phyloP scores from a whole-genome alignment of 2,329 filamentous ascomycete species.

The Aspergillus persii region DNA sequence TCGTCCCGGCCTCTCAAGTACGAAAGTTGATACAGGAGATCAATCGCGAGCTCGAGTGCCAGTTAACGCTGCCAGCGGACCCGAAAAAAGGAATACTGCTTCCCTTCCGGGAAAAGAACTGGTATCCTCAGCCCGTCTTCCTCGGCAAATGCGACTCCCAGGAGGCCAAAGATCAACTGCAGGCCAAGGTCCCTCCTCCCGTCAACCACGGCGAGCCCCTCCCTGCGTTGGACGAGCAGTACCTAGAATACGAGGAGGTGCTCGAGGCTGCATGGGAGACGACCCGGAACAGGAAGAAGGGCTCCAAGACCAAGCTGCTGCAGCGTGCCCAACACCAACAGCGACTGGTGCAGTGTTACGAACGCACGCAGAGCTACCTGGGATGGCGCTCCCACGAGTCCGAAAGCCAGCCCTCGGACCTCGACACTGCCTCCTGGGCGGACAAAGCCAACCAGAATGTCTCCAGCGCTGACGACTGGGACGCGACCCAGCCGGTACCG shows the following conservation, averaged over 20 bases:
- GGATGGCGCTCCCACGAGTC: slow-evolving; percentile 57
- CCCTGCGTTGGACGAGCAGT: slow-evolving; percentile 10
- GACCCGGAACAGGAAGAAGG: slow-evolving; percentile 51
- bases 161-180: slow-evolving; percentile 40
- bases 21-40: slow-evolving; percentile 62
- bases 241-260: slow-evolving; percentile 39
- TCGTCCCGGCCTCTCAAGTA: slow-evolving; percentile 68
- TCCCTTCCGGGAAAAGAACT: slow-evolving; percentile 55
- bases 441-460: slow-evolving; percentile 2
- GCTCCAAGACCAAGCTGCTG: slow-evolving; percentile 48
- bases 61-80: slow-evolving; percentile 58
- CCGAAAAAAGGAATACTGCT: slow-evolving; percentile 58
- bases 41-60: slow-evolving; percentile 53
- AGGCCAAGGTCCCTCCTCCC: slow-evolving; percentile 31
- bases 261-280: slow-evolving; percentile 53
- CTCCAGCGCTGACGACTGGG: slow-evolving; percentile 33
- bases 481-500: slow-evolving; percentile 47
- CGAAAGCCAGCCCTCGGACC: not conserved
- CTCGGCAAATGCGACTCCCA: slow-evolving; percentile 57
- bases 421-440: slow-evolving; percentile 8
- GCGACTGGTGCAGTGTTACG: slow-evolving; percentile 55
- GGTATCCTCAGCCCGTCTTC: slow-evolving; percentile 65
- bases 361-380: slow-evolving; percentile 67
- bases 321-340: slow-evolving; percentile 52
- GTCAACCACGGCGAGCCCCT: not conserved